Base-by-base conservation (phyloP, 495 filamentous ascomycete genomes). In the Penicillium ucsense region DNA sequence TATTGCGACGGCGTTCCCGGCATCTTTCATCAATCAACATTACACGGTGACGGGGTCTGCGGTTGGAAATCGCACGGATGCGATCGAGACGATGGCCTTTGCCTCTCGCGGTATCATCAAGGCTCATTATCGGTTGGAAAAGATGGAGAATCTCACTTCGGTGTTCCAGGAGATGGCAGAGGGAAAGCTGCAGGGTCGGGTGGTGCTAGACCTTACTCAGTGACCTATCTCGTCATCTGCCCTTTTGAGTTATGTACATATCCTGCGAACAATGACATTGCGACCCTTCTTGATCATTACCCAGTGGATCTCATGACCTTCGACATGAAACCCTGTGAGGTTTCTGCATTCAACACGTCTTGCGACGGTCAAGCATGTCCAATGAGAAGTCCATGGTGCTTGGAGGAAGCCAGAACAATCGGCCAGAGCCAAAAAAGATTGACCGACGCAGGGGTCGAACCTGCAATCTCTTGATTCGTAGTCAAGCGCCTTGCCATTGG, bases 401-500 rank as follows among this genome's bases (percentile, higher is more conserved):
- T 20, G 2, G 20, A 20, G 20, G 20, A 20, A 20, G 20, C 20
- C 20, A 20, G 28, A 36, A 29, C 28, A 0, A 11, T 3, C 6
- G 12, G 27, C 27, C 27, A 10, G 12, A 34, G 9, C 2, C 31
- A 48, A 57, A 65, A 65, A 59, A 43, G 45, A 47, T 44, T 64
- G 58, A 65, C 63, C 61, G 62, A 68, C 59, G 65, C 65, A 61
- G 66, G 62, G 61, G 52, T 65, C 56, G 55, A 62, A 57, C 65
- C 64, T 69, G 66, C 66, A 75, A 77, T 77, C 73, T 77, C 74
- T 77, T 77, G 74, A 77, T 77, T 77, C 77, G 77, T 80, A 81
- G 78, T 81, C 78, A 81, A 81, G 78, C 77, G 77, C 77, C 78
- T 81, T 81, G 72, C 78, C 78, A 81, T 81, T 81, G 72, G 75